These are phyloP conservation scores for Picea glauca DNA, from an alignment of 75 land plant genomes.

Conservation along the genomic window DNA sequence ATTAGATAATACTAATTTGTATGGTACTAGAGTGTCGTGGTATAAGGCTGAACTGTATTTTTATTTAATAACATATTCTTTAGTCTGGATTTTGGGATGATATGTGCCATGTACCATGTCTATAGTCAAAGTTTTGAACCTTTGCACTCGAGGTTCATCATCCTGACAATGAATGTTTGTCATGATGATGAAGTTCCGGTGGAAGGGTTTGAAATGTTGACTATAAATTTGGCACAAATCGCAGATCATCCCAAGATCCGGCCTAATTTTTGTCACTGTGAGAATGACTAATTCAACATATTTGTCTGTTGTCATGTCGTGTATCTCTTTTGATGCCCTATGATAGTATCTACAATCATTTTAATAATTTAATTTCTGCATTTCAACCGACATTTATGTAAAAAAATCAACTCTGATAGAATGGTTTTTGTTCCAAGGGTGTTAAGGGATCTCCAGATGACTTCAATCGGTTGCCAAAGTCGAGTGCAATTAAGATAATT, in stretches of 20 bases:
- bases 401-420: not conserved
- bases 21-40: not conserved
- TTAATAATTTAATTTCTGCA: not conserved
- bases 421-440: not conserved
- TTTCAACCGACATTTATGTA: not conserved
- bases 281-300: no score
- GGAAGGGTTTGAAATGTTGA: not conserved
- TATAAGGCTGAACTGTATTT: not conserved
- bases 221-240: no score
- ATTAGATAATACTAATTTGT: not conserved
- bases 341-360: not conserved
- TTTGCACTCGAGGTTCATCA: not conserved
- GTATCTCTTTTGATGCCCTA: not conserved
- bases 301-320: not conserved
- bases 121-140: not conserved
- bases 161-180: not conserved
- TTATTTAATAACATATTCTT: not conserved
- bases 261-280: no score
- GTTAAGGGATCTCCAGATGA: not conserved
- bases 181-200: not conserved
- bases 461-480: conserved; percentile 62
- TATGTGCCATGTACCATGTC: not conserved
- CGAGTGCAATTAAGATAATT: conserved; percentile 73
- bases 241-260: no score
- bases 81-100: not conserved